phyloP scores from a whole-genome alignment of 345 rosid species.

The Populus euphratica region DNA sequence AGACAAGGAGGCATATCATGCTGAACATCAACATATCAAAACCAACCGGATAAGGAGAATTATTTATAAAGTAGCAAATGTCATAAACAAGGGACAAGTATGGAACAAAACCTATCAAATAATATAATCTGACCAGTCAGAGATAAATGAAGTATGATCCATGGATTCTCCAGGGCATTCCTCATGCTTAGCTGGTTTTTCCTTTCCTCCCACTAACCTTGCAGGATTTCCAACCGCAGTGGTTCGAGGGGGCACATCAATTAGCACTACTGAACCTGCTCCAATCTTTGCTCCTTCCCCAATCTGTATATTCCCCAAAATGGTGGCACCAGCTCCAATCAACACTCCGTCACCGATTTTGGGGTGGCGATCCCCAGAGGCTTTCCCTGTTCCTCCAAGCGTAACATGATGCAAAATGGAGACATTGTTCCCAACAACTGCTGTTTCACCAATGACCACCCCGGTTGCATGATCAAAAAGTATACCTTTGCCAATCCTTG shows the following conservation, averaged over 20 bases:
- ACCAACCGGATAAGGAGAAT: too few relatives aligned
- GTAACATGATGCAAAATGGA: conserved; percentile 91
- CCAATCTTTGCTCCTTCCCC: conserved; percentile 93
- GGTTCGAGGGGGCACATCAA: conserved; percentile 66
- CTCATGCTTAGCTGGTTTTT: conserved; percentile 53
- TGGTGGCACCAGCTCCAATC: conserved; percentile 93
- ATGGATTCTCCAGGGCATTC: conserved; percentile 90
- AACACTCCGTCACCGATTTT: conserved; percentile 92
- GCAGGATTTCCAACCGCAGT: conserved; percentile 97
- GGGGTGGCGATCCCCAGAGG: conserved; percentile 75
- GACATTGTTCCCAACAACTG: conserved; percentile 87
- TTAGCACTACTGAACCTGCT: conserved; percentile 85
- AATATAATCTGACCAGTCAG: conserved; percentile 90
- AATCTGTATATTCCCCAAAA: conserved; percentile 74
- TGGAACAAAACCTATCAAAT: conserved; percentile 26
- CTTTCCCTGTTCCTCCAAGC: conserved; percentile 90
- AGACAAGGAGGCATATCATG: too few relatives aligned
- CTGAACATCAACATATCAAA: too few relatives aligned
- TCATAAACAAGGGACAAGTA: too few relatives aligned
- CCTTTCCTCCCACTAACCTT: conserved; percentile 86
- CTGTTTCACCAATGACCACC: conserved; percentile 87
- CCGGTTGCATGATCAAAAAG: conserved; percentile 93
- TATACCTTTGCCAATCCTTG: conserved; percentile 81
- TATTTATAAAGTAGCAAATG: too few relatives aligned
- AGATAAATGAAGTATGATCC: conserved; percentile 94